phyloP scores from a whole-genome alignment of 2,329 filamentous ascomycete species.

The Acrocalymma vagum region DNA sequence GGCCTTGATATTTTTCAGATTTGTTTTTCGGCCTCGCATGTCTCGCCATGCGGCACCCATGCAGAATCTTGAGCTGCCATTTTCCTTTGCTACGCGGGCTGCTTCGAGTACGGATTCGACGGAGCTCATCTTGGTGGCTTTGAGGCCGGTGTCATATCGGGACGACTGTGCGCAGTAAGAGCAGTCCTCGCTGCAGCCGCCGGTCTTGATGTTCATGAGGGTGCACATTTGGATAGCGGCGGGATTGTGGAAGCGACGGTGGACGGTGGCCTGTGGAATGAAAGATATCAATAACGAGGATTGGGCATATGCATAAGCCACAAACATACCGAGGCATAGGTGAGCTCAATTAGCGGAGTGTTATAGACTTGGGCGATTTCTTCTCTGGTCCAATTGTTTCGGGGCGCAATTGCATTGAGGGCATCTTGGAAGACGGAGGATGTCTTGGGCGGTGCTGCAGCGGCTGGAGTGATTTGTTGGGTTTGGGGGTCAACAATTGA shows the following conservation, averaged over 20 bases:
- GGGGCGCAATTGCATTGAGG: constrained; percentile 66
- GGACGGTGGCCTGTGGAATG: constrained; percentile 70
- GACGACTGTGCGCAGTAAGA: constrained; percentile 92
- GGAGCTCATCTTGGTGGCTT: constrained; percentile 79
- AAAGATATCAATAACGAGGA: not conserved
- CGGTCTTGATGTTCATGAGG: constrained; percentile 96
- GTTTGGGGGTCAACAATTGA: constrained; percentile 32
- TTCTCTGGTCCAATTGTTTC: constrained; percentile 81
- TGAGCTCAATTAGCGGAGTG: constrained; percentile 80
- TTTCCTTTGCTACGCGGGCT: constrained; percentile 78
- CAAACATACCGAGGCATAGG: constrained; percentile 72
- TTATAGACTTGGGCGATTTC: constrained; percentile 86
- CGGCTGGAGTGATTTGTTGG: constrained; percentile 26
- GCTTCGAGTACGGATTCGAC: constrained; percentile 84
- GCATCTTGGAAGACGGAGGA: constrained; percentile 54
- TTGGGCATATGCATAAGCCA: no score
- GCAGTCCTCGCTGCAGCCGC: constrained; percentile 91
- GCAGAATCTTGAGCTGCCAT: constrained; percentile 90
- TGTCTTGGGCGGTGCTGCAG: no score
- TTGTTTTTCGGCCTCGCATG: constrained; percentile 89
- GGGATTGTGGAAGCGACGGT: constrained; percentile 86
- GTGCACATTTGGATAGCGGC: constrained; percentile 90
- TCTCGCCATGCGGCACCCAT: constrained; percentile 96
- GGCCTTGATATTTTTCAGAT: constrained; percentile 81
- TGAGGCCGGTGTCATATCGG: constrained; percentile 78